These are phyloP conservation scores for Yamadazyma dendronema DNA, from an alignment of 1,139 yeast species.

Conservation along the genomic window DNA sequence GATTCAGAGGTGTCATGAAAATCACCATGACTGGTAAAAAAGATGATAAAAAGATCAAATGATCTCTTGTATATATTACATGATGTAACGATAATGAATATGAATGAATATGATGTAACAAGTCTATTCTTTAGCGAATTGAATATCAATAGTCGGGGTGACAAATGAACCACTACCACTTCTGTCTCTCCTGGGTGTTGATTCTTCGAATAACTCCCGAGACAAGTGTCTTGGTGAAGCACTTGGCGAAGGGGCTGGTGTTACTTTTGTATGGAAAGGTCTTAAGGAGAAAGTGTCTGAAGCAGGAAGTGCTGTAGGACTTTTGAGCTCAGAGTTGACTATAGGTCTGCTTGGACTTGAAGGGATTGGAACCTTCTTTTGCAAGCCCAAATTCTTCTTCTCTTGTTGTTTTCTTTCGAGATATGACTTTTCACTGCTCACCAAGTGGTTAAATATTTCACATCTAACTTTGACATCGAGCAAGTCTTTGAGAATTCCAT, in stretches of 20 bases:
- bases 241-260: conserved; percentile 43
- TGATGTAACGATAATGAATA: not conserved
- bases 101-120: no score
- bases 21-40: conserved; percentile 39
- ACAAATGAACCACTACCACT: conserved; percentile 26
- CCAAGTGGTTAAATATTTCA: conserved; percentile 25
- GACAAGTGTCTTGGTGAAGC: conserved; percentile 36
- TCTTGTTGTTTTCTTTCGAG: conserved; percentile 32
- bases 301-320: conserved; percentile 11
- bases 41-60: conserved; percentile 4
- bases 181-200: conserved; percentile 11
- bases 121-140: conserved; percentile 20
- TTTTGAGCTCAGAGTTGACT: conserved; percentile 3
- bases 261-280: conserved; percentile 42
- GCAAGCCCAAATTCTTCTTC: conserved; percentile 24
- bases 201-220: conserved; percentile 13
- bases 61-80: conserved; percentile 3
- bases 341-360: conserved; percentile 17
- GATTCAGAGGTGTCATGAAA: conserved; percentile 33
- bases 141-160: conserved; percentile 30
- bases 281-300: conserved; percentile 38
- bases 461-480: conserved; percentile 25
- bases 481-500: conserved; percentile 27
- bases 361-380: conserved; percentile 21
- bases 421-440: conserved; percentile 31